Evolutionary conservation across 768 basidiomycete genomes (phyloP).

Genomic region (Serpula lacrymans): DNA sequence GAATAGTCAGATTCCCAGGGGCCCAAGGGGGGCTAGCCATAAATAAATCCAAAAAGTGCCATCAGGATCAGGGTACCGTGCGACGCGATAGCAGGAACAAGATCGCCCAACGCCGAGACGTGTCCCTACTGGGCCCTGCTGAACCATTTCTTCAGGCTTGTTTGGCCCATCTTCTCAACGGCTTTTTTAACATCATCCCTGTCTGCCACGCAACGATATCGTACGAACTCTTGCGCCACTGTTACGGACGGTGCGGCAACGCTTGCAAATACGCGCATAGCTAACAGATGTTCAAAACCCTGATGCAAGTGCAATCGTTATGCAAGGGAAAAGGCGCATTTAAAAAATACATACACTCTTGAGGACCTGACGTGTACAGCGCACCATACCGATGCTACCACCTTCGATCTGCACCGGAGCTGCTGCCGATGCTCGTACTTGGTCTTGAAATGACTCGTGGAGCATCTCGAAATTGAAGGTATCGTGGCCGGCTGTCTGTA

Average conservation of each 20-base stretch:
- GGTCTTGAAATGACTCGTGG: slow-evolving; percentile 71
- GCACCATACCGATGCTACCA: slow-evolving; percentile 71
- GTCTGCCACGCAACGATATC: slow-evolving; percentile 65
- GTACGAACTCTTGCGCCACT: slow-evolving; percentile 66
- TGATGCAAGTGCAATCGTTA: slow-evolving; percentile 26
- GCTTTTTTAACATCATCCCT: slow-evolving; percentile 65
- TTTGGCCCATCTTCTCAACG: slow-evolving; percentile 62
- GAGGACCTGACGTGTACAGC: slow-evolving; percentile 61
- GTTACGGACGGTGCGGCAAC: slow-evolving; percentile 45
- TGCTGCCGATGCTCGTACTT: slow-evolving; percentile 65
- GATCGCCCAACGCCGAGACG: too few relatives aligned
- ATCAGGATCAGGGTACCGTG: too few relatives aligned
- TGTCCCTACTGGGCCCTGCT: slow-evolving; percentile 45
- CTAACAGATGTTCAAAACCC: slow-evolving; percentile 75
- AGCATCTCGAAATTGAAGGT: slow-evolving; percentile 91
- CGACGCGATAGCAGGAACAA: too few relatives aligned
- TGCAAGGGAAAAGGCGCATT: slow-evolving; percentile 2
- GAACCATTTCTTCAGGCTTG: slow-evolving; percentile 77
- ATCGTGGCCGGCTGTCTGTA: slow-evolving; percentile 70
- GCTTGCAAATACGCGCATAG: slow-evolving; percentile 52
- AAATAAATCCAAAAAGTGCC: too few relatives aligned
- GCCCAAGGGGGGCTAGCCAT: too few relatives aligned
- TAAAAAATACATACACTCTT: slow-evolving; percentile 49
- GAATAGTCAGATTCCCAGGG: too few relatives aligned
- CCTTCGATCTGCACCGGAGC: slow-evolving; percentile 76